A percentile compares a stretch with the other conserved stretches of the same genome.
Conservation (phyloP, 2,329 filamentous ascomycete species). For the Trichoderma afroharzianum region DNA sequence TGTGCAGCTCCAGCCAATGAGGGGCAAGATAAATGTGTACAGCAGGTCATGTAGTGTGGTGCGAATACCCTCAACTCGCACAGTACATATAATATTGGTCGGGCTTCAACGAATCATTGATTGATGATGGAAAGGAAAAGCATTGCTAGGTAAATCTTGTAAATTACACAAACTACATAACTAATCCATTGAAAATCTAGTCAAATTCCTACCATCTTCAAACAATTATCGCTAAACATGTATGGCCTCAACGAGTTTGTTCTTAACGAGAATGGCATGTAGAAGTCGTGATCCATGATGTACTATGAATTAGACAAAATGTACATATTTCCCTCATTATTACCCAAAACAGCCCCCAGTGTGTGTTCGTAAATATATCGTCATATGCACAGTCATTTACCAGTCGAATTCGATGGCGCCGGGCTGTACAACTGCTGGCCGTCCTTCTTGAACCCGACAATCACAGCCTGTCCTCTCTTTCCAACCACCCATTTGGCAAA, state of each 20-base stretch:
- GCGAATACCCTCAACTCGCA: not conserved
- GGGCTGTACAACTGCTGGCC: constrained; percentile 36
- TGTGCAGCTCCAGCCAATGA: constrained; percentile 12
- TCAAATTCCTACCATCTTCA: rapidly evolving
- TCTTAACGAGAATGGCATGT: not conserved
- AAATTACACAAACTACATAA: not conserved
- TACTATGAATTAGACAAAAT: not conserved
- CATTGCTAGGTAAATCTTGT: not conserved
- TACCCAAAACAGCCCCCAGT: not conserved
- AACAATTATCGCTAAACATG: not conserved
- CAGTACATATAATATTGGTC: not conserved
- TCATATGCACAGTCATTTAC: not conserved
- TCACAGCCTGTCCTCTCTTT: constrained; percentile 35
- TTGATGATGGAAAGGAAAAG: rapidly evolving
- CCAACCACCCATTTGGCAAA: constrained; percentile 41
- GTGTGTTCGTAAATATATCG: not conserved
- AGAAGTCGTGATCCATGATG: not conserved
- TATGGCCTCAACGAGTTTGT: rapidly evolving
- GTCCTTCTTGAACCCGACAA: constrained; percentile 36
- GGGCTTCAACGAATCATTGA: not conserved
- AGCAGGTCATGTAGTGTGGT: not conserved
- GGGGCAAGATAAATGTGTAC: not conserved
- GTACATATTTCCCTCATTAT: not conserved
- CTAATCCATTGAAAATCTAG: rapidly evolving
- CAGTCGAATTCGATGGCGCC: constrained; percentile 24